Base-by-base conservation (phyloP, 2,329 filamentous ascomycete genomes). In the Proliferodiscus dingleyae region DNA sequence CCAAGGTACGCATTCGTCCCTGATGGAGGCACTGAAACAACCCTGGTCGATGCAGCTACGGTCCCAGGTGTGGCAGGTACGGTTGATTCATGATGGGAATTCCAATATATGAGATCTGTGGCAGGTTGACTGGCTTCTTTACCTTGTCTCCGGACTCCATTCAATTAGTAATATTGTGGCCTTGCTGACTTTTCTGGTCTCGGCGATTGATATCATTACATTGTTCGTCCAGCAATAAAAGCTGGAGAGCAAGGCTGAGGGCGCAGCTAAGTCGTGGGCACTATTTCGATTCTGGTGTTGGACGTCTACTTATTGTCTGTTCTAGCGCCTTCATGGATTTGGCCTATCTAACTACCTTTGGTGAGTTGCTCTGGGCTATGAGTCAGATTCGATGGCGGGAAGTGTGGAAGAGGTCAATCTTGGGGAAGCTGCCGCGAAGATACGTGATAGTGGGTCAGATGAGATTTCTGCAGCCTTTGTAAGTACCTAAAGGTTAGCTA, bases 1-100 rank as follows among this genome's bases (percentile, higher is more conserved):
- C 74, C 85, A 50, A 83, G 81, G 66, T 95, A 94, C 71, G 81
- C 83, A 58, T 85, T 79, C 65, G 71, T 71, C 61, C 77, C 75
- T 59, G 60, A 62, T 52, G 57, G 52, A 58, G 62, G 63, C 54
- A 54, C 55, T 61, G 60, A 64, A 57, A 53, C 56, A 58, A 40
- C 53, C 38, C 54, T 57, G 52, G 57, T 56, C 49, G 57, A 61
- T 43, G 46, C 48, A 49, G 47, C 51, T 38, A 46, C 50, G 26
- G 32, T 49, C 23, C 51, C 56, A 38, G 54, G 45, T 47, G 53
- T 55, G 47, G 51, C 58, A 34, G 56, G 47, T 43, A 51, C 55
- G 21, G 58, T 61, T 40, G 52, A 55, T 41, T 48, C 45, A 43
- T 55, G 51, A 32, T 29, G 22, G 38, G 23, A 18, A 36, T 21